These are phyloP conservation scores for Albugo candida DNA, from an alignment of 352 stramenopile species.

Conservation along the genomic window DNA sequence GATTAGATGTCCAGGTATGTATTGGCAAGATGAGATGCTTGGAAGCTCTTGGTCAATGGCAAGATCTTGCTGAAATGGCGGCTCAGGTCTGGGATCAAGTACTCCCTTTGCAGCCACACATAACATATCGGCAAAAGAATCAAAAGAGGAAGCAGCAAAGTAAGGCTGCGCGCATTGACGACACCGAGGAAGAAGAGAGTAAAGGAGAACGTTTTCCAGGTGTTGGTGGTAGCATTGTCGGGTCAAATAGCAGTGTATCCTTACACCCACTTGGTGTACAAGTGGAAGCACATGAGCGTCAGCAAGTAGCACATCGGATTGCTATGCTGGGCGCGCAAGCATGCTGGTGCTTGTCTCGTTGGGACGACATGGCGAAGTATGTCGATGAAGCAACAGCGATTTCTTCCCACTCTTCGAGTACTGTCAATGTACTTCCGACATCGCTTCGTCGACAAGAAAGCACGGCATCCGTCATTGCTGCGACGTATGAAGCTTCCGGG, in stretches of 20 bases:
- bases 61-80: conserved; percentile 81
- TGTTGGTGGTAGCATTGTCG: neutral
- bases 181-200: neutral
- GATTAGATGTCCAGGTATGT: conserved; percentile 80
- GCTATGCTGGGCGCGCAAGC: conserved; percentile 64
- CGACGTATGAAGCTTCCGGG: conserved; percentile 2
- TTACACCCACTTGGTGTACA: neutral
- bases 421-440: conserved; percentile 3
- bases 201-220: neutral
- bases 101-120: neutral
- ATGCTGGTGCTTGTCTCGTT: conserved; percentile 71
- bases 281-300: conserved; percentile 10
- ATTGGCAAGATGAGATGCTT: conserved; percentile 96
- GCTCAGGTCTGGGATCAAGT: conserved; percentile 29
- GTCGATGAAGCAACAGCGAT: conserved; percentile 24
- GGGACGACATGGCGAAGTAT: conserved; percentile 67
- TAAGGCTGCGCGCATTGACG: too few species aligned
- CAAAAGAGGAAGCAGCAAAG: too few species aligned
- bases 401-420: conserved; percentile 1
- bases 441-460: neutral
- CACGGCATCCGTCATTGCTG: neutral
- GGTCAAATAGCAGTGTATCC: neutral
- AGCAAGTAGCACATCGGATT: conserved; percentile 32
- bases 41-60: conserved; percentile 91
- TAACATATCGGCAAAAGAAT: too few species aligned